Evolutionary conservation across 2,329 filamentous ascomycete species (phyloP), one percentile per base, ranked within the genome.

Genomic region (Rosellinia necatrix): DNA sequence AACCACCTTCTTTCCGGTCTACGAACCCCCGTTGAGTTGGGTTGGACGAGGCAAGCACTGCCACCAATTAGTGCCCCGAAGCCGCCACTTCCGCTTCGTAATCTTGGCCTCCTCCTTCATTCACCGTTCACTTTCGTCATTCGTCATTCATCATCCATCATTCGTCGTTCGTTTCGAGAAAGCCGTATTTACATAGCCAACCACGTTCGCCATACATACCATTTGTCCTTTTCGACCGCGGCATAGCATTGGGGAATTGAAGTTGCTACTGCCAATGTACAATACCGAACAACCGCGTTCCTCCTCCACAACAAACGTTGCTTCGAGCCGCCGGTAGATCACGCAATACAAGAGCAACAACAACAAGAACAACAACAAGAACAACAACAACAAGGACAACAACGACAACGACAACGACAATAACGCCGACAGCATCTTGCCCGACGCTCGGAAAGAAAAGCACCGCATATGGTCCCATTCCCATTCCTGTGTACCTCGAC

Each of bases 121-220:
- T 55, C 55, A 50, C 42, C 52, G 41, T 49, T 30, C 27, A 30
- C n/a, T n/a, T 44, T 51, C 60, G 64, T 66, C 64, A 62, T 58
- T 67, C 64, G 62, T 67, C n/a, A n/a, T n/a, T n/a, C n/a, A n/a
- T n/a, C n/a, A n/a, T n/a, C n/a, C n/a, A n/a, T n/a, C 22, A 42
- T 64, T 66, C 62, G 63, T 66, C 63, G 64, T 61, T 67, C 65
- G 63, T 68, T 68, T 68, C 62, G 56, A 42, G 38, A 32, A 40
- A 21, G 37, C 49, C 49, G 35, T 46, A 50, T 46, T 32, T 49
- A 38, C 48, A 47, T 42, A 55, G 27, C 51, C 30, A 41, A 37
- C 43, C 41, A n/a, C 25, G 13, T 35, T 35, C 46, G 29, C 19
- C 52, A 32, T 38, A 44, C 32, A 21, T 43, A 21, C 35, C 1